Conservation (phyloP, 192 early-diverging fungal species). For the Backusella sp. region DNA sequence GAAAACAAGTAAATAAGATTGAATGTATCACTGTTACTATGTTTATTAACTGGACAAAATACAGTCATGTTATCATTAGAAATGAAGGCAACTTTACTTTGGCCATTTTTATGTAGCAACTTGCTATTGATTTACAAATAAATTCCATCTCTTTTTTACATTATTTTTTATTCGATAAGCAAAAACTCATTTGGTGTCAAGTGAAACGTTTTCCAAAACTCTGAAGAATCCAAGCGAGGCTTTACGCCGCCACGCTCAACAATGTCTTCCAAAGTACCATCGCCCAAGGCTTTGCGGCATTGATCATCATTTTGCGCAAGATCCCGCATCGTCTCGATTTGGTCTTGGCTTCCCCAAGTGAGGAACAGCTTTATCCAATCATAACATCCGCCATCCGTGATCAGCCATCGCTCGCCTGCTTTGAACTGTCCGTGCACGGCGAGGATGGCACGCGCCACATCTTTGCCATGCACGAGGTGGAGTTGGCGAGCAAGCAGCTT, state of each 20-base stretch:
- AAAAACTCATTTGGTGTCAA: slow-evolving; percentile 26
- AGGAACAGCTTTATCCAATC: slow-evolving; percentile 48
- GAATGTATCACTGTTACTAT: neutral
- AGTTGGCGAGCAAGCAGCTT: slow-evolving; percentile 40
- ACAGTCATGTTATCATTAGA: slow-evolving; percentile 25
- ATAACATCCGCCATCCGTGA: slow-evolving; percentile 54
- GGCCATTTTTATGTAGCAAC: slow-evolving; percentile 19
- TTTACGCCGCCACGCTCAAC: slow-evolving; percentile 13
- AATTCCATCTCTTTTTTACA: neutral
- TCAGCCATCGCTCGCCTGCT: slow-evolving; percentile 50
- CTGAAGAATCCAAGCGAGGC: slow-evolving; percentile 30
- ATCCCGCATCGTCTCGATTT: slow-evolving; percentile 13
- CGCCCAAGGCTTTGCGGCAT: slow-evolving; percentile 14
- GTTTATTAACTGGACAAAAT: neutral
- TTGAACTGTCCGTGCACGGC: slow-evolving; percentile 34
- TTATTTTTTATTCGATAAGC: slow-evolving; percentile 9
- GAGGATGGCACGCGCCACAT: slow-evolving; percentile 57
- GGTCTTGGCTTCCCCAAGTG: slow-evolving; percentile 27
- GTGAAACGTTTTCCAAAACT: slow-evolving; percentile 36
- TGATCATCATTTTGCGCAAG: slow-evolving; percentile 21
- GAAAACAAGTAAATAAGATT: slow-evolving; percentile 19
- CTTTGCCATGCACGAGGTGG: slow-evolving; percentile 59
- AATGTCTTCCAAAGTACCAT: slow-evolving; percentile 19
- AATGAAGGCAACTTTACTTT: slow-evolving; percentile 34
- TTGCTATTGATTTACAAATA: neutral